Evolutionary conservation across 176 grass and related monocot genomes (phyloP).

Genomic region (Hyparrhenia diplandra): DNA sequence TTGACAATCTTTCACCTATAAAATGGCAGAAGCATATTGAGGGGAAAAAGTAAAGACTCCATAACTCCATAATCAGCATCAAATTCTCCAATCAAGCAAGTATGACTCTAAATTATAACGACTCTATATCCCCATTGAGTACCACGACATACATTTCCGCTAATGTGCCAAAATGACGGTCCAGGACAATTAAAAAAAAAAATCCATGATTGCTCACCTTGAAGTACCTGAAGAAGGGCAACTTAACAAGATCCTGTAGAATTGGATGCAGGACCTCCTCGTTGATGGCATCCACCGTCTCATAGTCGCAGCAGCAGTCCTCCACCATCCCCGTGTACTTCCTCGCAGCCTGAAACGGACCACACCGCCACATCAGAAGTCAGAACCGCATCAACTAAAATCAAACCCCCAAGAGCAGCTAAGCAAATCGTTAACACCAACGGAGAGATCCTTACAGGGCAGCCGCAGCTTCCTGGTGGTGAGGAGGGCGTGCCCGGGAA

Average conservation of each 20-base stretch:
- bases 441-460: constrained; percentile 36
- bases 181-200: neutral
- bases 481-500: constrained; percentile 27
- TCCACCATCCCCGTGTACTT: constrained; percentile 87
- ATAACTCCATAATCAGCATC: neutral
- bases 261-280: constrained; percentile 68
- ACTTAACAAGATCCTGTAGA: constrained; percentile 70
- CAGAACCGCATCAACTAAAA: constrained; percentile 3
- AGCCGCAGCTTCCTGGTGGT: constrained; percentile 38
- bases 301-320: constrained; percentile 88
- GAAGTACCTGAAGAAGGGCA: constrained; percentile 95
- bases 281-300: constrained; percentile 79
- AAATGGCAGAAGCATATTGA: neutral
- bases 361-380: neutral
- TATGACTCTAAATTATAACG: neutral
- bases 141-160: constrained; percentile 9
- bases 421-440: neutral
- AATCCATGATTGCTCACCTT: constrained; percentile 47
- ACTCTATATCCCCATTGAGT: neutral
- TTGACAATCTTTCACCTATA: neutral
- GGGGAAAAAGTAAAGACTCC: neutral
- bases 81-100: neutral
- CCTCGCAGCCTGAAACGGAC: constrained; percentile 38
- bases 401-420: neutral
- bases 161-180: neutral